Evolutionary conservation across 1,284 basidiomycete species (phyloP), one percentile per base, ranked within the genome.

Genomic region (Xerocomus nothofagi): DNA sequence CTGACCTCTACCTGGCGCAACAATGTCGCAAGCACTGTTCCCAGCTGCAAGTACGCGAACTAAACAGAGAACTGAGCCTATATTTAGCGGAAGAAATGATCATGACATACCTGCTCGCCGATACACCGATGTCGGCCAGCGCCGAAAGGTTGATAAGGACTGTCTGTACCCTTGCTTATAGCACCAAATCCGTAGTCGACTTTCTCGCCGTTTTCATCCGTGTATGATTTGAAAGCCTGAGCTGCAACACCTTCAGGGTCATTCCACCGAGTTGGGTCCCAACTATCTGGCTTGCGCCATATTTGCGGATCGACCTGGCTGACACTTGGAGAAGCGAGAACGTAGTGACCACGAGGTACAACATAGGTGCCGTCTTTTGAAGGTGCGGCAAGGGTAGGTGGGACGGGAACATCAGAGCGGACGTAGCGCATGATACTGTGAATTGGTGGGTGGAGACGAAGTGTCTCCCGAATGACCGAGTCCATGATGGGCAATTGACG

Each of bases 21-120:
- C 52, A 99, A 69, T 10, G 87, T 91, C 8, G 85, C 70, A 54
- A 99, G 74, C 66, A 99, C 79, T 6, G 87, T 86, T 38, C 93
- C 90, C 23, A 99, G 76, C 72, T 99, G 97, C 48, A 98, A 72
- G 69, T 98, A 96, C 14, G 97, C 97, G 65, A 98, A 99, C 81
- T 93, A 60, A 57, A 15, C 45, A 59, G 58, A 46, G 63, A 26
- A 9, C 26, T 50, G 12, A 49, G 46, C 26, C n/a, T 39, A 34
- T 31, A 24, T 41, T 26, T 24, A 31, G 20, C 31, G 40, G 20
- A 31, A 11, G 38, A 34, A 11, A 47, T 11, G 9, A 9, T 18
- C 17, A 1, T 42, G 24, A 68, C 76, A 54, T 53, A 86, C 85
- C 77, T 88, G 91, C 73, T 97, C 94, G 57, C 94, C 94, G 57